These are phyloP conservation scores for Bombardia bombarda DNA, from an alignment of 495 filamentous ascomycete species.

Conservation along the genomic window DNA sequence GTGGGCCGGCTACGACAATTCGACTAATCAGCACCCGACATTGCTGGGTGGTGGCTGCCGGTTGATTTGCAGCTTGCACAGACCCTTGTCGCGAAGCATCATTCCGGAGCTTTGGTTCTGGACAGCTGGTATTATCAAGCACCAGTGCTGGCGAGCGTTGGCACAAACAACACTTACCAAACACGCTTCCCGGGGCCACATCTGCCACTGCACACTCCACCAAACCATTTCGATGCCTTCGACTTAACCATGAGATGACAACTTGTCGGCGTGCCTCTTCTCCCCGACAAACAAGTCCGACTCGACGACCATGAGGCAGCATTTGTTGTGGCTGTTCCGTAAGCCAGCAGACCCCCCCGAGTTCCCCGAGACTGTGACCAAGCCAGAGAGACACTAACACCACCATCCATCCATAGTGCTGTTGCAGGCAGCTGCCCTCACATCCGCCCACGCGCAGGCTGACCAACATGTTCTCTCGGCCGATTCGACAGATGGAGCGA, in stretches of 20 bases:
- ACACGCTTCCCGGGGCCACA: no score
- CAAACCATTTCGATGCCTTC: not conserved
- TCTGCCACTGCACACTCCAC: not conserved
- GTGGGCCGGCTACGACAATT: no score
- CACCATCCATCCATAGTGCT: slow-evolving; percentile 29
- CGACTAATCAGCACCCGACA: no score
- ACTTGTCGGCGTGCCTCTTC: not conserved
- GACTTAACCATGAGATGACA: slow-evolving; percentile 17
- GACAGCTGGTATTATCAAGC: slow-evolving; percentile 9
- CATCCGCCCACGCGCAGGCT: slow-evolving; percentile 22
- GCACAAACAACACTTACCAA: no score
- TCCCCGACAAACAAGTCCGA: slow-evolving; percentile 17
- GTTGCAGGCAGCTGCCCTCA: slow-evolving; percentile 32
- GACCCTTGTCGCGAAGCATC: slow-evolving; percentile 4
- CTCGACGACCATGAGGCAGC: slow-evolving; percentile 29
- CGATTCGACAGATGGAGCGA: slow-evolving; percentile 12
- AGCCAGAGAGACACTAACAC: slow-evolving; percentile 14
- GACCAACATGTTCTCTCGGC: slow-evolving; percentile 26
- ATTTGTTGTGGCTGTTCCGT: slow-evolving; percentile 35
- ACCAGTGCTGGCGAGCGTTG: not conserved
- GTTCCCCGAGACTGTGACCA: slow-evolving; percentile 1
- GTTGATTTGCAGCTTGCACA: no score
- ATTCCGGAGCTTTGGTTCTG: slow-evolving; percentile 2
- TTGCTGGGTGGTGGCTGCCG: no score
- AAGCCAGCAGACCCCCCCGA: slow-evolving; percentile 13